A percentile compares a stretch with the other conserved stretches of the same genome.
Evolutionary conservation across 352 stramenopile genomes (phyloP).

Genomic region (Aphanomyces invadans): DNA sequence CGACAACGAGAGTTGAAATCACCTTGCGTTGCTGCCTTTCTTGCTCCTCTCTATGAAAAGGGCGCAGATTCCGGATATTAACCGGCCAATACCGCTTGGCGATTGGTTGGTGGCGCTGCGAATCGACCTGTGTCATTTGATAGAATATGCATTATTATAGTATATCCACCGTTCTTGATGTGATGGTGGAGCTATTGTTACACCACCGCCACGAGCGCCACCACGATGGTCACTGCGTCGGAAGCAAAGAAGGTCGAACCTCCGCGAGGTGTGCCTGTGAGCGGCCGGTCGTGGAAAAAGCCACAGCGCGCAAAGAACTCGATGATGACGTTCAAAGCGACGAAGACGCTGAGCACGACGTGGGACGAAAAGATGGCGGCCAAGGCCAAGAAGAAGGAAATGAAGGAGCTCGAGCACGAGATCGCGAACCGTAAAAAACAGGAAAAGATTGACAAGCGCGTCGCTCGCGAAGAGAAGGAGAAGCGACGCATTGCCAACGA

Average conservation of each 20-base stretch:
- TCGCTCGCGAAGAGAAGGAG: constrained; percentile 76
- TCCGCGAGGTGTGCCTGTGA: constrained; percentile 57
- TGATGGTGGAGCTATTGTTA: not conserved
- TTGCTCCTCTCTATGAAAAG: not conserved
- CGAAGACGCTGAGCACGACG: constrained; percentile 73
- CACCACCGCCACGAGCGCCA: constrained; percentile 12
- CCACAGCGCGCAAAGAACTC: constrained; percentile 76
- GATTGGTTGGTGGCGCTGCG: constrained; percentile 9
- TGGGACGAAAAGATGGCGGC: constrained; percentile 84
- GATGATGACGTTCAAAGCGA: constrained; percentile 59
- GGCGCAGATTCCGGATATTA: not conserved
- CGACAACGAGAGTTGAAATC: too few species aligned
- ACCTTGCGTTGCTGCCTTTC: not conserved
- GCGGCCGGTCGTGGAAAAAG: constrained; percentile 77
- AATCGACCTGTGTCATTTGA: not conserved
- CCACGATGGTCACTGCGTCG: constrained; percentile 3
- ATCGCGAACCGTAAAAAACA: constrained; percentile 66
- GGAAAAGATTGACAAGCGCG: constrained; percentile 66
- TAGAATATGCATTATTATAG: not conserved
- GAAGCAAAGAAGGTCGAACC: constrained; percentile 26
- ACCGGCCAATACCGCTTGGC: not conserved
- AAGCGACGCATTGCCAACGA: constrained; percentile 86
- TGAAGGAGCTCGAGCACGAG: constrained; percentile 76
- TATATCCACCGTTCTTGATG: not conserved
- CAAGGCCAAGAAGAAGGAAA: constrained; percentile 65